Evolutionary conservation across 164 flowering plant species (phyloP).

Genomic region (Vitis amurensis): DNA sequence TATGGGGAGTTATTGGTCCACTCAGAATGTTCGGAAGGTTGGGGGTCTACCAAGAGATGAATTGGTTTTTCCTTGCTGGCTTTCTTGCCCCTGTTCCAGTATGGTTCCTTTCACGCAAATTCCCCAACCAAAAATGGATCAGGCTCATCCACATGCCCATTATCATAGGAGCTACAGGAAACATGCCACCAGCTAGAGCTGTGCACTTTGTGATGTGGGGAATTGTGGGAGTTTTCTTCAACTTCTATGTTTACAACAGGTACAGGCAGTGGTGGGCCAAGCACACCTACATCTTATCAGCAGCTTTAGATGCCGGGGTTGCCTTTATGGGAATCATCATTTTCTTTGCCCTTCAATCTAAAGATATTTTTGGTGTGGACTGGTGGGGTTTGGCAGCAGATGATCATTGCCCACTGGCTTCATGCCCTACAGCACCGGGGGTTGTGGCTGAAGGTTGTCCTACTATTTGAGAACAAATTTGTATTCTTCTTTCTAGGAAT

Average conservation of each 20-base stretch:
- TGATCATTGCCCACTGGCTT: conserved; percentile 65
- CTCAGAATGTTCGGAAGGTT: conserved; percentile 41
- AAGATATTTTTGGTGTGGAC: conserved; percentile 33
- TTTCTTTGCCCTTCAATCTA: conserved; percentile 42
- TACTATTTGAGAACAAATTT: background rate
- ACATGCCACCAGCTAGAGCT: conserved; percentile 56
- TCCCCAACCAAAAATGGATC: conserved; percentile 60
- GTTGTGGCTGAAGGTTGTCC: conserved; percentile 62
- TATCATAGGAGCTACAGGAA: conserved; percentile 33
- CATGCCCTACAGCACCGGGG: conserved; percentile 73
- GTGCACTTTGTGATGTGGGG: conserved; percentile 57
- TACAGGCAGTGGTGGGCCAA: conserved; percentile 79
- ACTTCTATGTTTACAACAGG: conserved; percentile 44
- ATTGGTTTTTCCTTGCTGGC: conserved; percentile 61
- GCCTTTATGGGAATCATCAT: conserved; percentile 54
- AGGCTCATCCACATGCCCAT: conserved; percentile 60
- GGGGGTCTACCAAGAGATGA: conserved; percentile 42
- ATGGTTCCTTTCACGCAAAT: conserved; percentile 32
- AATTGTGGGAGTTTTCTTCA: conserved; percentile 54
- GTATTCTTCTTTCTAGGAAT: too few relatives aligned
- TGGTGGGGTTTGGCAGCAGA: conserved; percentile 63
- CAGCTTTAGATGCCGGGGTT: conserved; percentile 69
- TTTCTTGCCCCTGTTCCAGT: conserved; percentile 43
- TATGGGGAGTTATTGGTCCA: conserved; percentile 72
- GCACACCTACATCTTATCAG: conserved; percentile 62